These are phyloP conservation scores for Apiotrichum montevideense DNA, from an alignment of 1,284 basidiomycete species.

Conservation along the genomic window DNA sequence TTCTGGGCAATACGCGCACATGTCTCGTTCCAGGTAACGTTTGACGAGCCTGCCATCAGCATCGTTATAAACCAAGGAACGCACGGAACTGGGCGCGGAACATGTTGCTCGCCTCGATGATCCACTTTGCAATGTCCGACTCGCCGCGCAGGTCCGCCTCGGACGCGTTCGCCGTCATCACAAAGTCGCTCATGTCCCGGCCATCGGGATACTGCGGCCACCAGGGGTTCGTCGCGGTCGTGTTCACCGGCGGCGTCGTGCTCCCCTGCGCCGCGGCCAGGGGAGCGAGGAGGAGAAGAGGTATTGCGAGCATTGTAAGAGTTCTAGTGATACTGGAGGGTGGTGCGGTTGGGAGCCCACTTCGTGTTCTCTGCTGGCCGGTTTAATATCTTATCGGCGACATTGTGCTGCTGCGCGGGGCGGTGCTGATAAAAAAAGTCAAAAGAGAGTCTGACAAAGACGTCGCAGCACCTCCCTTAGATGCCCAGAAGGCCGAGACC, in stretches of 20 bases:
- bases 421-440: too few relatives aligned
- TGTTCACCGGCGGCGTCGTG: conserved; percentile 9
- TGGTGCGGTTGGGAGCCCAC: too few relatives aligned
- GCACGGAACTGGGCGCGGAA: conserved; percentile 14
- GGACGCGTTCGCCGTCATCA: not conserved
- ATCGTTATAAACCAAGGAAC: not conserved
- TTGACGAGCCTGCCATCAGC: conserved; percentile 5
- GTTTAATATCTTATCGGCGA: too few relatives aligned
- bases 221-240: conserved; percentile 9
- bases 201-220: conserved; percentile 14
- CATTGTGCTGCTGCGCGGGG: too few relatives aligned
- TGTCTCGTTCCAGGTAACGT: conserved; percentile 13
- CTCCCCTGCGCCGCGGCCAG: not conserved
- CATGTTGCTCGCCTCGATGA: conserved; percentile 9
- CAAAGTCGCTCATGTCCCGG: conserved; percentile 3
- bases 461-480: too few relatives aligned
- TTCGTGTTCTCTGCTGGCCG: too few relatives aligned
- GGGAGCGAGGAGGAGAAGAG: not conserved
- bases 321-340: not conserved
- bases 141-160: conserved; percentile 10
- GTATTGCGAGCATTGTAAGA: not conserved
- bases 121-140: conserved; percentile 8
- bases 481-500: too few relatives aligned
- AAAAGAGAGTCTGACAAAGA: too few relatives aligned
- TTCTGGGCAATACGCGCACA: conserved; percentile 7